phyloP scores from a whole-genome alignment of 768 basidiomycete genomes.

The Hydnomerulius pinastri region DNA sequence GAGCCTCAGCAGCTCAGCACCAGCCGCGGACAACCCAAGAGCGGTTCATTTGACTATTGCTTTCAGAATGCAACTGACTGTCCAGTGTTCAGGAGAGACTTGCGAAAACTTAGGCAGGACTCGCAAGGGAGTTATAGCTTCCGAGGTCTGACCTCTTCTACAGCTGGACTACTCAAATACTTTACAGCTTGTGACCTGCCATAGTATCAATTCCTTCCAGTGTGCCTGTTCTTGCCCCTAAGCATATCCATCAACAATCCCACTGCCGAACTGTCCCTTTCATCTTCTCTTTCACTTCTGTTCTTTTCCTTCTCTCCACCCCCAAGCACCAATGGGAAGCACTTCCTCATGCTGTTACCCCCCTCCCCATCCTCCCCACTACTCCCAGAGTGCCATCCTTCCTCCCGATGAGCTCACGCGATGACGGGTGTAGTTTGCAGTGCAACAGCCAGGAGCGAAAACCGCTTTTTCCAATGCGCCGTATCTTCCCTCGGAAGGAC shows the following conservation, averaged over 20 bases:
- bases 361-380: slow-evolving; percentile 13
- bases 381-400: slow-evolving; percentile 1
- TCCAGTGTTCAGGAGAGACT: no score
- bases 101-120: no score
- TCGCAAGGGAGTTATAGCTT: no score
- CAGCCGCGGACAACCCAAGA: no score
- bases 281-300: slow-evolving; percentile 20
- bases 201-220: slow-evolving; percentile 17
- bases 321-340: slow-evolving; percentile 65
- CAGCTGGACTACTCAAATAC: no score
- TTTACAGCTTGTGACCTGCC: not conserved
- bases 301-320: slow-evolving; percentile 25
- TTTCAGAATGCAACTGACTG: no score
- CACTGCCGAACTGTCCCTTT: slow-evolving; percentile 29
- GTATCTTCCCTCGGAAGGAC: slow-evolving; percentile 55
- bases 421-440: slow-evolving; percentile 73
- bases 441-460: slow-evolving; percentile 77
- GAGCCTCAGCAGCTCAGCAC: no score
- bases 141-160: no score
- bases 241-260: slow-evolving; percentile 33
- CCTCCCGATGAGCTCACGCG: slow-evolving; percentile 45
- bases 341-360: slow-evolving; percentile 30
- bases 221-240: slow-evolving; percentile 25
- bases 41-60: no score
- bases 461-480: slow-evolving; percentile 62